These are phyloP conservation scores for Chalaropsis ovoidea DNA, from an alignment of 2,329 filamentous ascomycete genomes.

Conservation along the genomic window DNA sequence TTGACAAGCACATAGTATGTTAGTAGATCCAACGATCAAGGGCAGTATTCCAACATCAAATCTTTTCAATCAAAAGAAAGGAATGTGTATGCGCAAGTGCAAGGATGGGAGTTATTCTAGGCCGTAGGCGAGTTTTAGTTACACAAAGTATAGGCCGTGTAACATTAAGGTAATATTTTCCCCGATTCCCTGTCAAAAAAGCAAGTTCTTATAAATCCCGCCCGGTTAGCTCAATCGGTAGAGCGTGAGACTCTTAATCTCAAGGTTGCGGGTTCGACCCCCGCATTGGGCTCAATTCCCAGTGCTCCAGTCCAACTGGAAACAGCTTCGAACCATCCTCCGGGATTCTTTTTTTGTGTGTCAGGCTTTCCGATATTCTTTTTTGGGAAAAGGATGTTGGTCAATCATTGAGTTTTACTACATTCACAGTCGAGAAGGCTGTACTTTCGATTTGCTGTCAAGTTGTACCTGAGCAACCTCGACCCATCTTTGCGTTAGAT, in stretches of 20 bases:
- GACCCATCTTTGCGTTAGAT: too few species aligned
- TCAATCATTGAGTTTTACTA: background rate
- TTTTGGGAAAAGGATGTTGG: too few species aligned
- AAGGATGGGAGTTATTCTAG: background rate
- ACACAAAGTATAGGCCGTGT: background rate
- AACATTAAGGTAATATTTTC: background rate
- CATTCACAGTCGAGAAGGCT: background rate
- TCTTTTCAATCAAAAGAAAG: too few species aligned
- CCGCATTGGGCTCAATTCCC: conserved; percentile 30
- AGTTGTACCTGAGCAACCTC: background rate
- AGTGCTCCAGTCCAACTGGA: conserved; percentile 25
- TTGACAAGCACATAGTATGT: too few species aligned
- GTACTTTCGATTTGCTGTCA: background rate
- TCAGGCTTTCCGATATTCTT: background rate
- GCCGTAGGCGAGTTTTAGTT: background rate
- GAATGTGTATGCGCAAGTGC: background rate
- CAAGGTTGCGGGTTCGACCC: conserved; percentile 38
- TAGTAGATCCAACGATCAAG: too few species aligned
- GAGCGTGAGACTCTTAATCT: conserved; percentile 61
- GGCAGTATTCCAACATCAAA: too few species aligned
- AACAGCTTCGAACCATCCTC: conserved; percentile 6
- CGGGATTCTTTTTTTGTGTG: conserved; percentile 4
- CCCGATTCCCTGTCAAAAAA: background rate
- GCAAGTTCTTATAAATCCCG: conserved; percentile 26
- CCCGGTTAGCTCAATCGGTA: conserved; percentile 60